Percentiles rank a stretch among this genome's conserved stretches.
Evolutionary conservation across 768 basidiomycete species (phyloP).

Genomic region (Sarcodon sp.): DNA sequence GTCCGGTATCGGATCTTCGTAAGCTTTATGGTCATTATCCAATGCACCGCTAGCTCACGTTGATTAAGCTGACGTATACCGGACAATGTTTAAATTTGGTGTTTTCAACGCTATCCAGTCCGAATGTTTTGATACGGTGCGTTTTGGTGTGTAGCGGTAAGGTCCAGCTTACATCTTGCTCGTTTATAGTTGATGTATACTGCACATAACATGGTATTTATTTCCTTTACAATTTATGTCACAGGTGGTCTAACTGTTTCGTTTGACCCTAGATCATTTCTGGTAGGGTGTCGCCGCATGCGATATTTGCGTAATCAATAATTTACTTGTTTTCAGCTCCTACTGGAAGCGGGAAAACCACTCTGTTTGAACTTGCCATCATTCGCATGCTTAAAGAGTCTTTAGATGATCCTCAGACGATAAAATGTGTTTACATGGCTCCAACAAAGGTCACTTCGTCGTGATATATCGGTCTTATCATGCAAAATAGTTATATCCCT

Average conservation of each 20-base stretch:
- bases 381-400: slow-evolving; percentile 52
- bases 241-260: not conserved
- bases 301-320: not conserved
- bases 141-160: slow-evolving; percentile 9
- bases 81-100: slow-evolving; percentile 74
- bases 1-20: slow-evolving; percentile 68
- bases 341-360: slow-evolving; percentile 94
- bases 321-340: slow-evolving; percentile 43
- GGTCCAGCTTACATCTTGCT: not conserved
- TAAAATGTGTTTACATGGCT: slow-evolving; percentile 83
- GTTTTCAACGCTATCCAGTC: slow-evolving; percentile 91
- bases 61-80: slow-evolving; percentile 65
- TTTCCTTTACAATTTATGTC: slow-evolving; percentile 5
- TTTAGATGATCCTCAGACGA: slow-evolving; percentile 17
- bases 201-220: slow-evolving; percentile 52
- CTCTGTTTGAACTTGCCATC: slow-evolving; percentile 85
- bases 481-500: not conserved
- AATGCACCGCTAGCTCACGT: not conserved
- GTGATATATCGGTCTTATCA: not conserved
- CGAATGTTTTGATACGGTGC: slow-evolving; percentile 62
- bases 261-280: no score
- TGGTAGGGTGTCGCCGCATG: no score
- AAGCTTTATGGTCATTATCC: slow-evolving; percentile 11
- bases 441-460: slow-evolving; percentile 62
- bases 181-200: slow-evolving; percentile 38